Percentiles rank a stretch among this genome's conserved stretches.
These are phyloP conservation scores for Zostera marina DNA, from an alignment of 116 monocot species.

Conservation along the genomic window DNA sequence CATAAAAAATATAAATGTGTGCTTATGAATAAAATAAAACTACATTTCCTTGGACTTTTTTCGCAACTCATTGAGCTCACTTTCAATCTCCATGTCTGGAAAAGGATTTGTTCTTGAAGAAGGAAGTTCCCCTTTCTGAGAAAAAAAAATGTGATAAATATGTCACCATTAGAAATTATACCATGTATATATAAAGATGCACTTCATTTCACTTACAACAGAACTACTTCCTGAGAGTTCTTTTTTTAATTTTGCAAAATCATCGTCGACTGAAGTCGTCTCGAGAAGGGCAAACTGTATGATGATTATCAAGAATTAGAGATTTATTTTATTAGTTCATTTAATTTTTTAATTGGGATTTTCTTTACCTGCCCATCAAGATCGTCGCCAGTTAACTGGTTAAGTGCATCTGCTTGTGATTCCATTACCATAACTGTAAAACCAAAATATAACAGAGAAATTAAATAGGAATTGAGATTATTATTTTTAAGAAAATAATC, in stretches of 20 bases:
- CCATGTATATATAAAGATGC: too few species aligned
- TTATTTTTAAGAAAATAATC: neutral
- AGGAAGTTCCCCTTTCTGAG: constrained; percentile 93
- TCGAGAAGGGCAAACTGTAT: constrained; percentile 94
- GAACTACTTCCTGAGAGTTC: constrained; percentile 47
- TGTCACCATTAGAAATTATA: too few species aligned
- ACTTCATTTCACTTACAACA: constrained; percentile 17
- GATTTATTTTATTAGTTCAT: neutral
- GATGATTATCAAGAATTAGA: neutral
- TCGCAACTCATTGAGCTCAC: constrained; percentile 73
- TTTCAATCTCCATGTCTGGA: constrained; percentile 62
- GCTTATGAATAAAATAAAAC: too few species aligned
- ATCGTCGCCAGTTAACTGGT: constrained; percentile 80
- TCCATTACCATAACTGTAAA: constrained; percentile 86
- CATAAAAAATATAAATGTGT: too few species aligned
- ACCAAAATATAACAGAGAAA: neutral
- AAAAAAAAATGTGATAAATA: constrained; percentile 1
- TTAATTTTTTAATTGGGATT: too few species aligned
- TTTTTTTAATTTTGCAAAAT: constrained; percentile 70
- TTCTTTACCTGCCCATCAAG: constrained; percentile 77
- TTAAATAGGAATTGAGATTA: neutral
- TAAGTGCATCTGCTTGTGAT: constrained; percentile 66
- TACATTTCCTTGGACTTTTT: constrained; percentile 47
- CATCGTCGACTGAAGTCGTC: constrained; percentile 86
- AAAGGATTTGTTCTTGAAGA: constrained; percentile 53